Percentiles rank a stretch among this genome's conserved stretches.
These are phyloP conservation scores for Umbelopsis vinacea DNA, from an alignment of 192 early-diverging fungal genomes.

Conservation along the genomic window DNA sequence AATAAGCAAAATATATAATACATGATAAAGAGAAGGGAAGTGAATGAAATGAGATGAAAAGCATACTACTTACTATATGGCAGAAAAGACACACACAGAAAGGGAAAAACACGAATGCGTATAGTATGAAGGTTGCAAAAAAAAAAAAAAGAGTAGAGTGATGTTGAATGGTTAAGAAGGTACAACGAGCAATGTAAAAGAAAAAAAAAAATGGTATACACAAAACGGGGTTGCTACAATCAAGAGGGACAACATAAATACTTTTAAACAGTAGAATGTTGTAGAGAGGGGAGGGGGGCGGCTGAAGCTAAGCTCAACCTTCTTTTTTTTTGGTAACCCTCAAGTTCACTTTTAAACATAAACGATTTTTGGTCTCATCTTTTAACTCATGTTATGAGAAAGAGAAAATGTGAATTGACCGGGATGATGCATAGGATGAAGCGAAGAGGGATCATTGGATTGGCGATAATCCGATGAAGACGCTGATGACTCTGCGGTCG, in stretches of 20 bases:
- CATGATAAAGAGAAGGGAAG: neutral
- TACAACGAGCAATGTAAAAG: too few relatives aligned
- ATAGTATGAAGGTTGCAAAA: neutral
- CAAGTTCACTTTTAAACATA: too few relatives aligned
- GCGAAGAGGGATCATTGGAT: neutral
- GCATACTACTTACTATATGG: neutral
- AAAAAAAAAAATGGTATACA: neutral
- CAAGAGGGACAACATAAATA: neutral
- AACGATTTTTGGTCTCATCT: neutral
- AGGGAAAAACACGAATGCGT: neutral
- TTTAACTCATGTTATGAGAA: conserved; percentile 13
- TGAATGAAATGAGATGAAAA: too few relatives aligned
- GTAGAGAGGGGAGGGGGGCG: neutral
- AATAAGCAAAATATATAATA: conserved; percentile 9
- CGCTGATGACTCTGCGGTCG: neutral
- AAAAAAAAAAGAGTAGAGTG: neutral
- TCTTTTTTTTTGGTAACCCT: too few relatives aligned
- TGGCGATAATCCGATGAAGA: conserved; percentile 17
- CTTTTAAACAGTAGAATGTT: neutral
- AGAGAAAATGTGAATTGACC: conserved; percentile 14
- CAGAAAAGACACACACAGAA: neutral
- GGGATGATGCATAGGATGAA: conserved; percentile 18
- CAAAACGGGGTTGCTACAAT: neutral
- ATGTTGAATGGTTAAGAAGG: neutral
- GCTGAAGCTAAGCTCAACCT: too few relatives aligned